Percentiles rank a stretch among this genome's conserved stretches.
These are phyloP conservation scores for Mercurialis annua DNA, from an alignment of 345 rosid genomes.

Conservation along the genomic window DNA sequence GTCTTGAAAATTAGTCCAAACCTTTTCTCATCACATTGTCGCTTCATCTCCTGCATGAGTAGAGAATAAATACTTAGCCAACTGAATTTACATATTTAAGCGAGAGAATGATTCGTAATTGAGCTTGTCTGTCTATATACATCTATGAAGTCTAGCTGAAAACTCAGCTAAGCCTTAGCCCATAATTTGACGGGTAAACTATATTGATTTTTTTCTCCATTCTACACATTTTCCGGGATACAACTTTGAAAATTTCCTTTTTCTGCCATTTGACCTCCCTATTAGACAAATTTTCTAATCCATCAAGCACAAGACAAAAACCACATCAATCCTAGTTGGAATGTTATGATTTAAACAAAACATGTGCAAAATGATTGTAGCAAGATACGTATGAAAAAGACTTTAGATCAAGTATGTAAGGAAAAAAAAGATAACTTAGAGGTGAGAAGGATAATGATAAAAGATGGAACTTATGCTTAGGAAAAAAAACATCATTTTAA, in stretches of 20 bases:
- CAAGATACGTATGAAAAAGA: not conserved
- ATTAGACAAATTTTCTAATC: not conserved
- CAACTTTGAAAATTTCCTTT: no score
- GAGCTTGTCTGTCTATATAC: not conserved
- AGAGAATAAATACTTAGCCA: conserved; percentile 9
- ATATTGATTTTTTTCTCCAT: no score
- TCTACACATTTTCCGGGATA: no score
- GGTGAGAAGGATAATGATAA: not conserved
- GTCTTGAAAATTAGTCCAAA: conserved; percentile 24
- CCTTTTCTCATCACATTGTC: conserved; percentile 94
- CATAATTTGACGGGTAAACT: no score
- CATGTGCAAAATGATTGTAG: not conserved
- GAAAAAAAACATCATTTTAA: not conserved
- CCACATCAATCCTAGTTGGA: no score
- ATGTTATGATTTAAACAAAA: not conserved
- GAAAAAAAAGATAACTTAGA: not conserved
- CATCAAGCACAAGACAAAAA: not conserved
- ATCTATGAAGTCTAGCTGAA: no score
- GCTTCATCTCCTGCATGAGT: conserved; percentile 86
- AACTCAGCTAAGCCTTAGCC: no score
- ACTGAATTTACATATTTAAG: conserved; percentile 1
- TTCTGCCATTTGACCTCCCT: no score
- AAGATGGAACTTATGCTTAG: not conserved
- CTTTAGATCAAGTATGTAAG: not conserved
- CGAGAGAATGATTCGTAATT: not conserved